Conservation (phyloP, 225 moss, liverwort and hornwort species). For the Antitrichia curtipendula region DNA sequence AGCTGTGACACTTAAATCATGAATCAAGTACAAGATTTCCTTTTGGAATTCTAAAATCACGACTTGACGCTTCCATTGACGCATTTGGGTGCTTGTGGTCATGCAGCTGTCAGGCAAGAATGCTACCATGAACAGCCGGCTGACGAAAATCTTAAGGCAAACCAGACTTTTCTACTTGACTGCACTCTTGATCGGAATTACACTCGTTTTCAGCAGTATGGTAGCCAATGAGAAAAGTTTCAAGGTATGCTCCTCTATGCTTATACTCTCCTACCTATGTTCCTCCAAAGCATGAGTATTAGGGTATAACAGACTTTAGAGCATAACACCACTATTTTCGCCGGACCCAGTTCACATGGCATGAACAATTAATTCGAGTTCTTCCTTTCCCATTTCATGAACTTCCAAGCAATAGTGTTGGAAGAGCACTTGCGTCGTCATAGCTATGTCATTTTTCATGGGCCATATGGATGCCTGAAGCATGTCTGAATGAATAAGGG, state of each 20-base stretch:
- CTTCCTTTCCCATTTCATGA: neutral
- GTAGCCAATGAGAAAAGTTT: slow-evolving; percentile 10
- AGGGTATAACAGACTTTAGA: neutral
- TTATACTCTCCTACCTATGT: no score
- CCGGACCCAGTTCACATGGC: neutral
- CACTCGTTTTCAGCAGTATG: slow-evolving; percentile 4
- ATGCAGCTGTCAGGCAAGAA: slow-evolving; percentile 7
- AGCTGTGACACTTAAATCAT: neutral
- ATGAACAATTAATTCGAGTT: neutral
- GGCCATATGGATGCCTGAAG: neutral
- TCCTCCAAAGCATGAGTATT: neutral
- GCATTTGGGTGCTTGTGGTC: neutral
- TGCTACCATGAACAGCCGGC: neutral
- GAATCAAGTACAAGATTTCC: neutral
- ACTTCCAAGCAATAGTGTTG: neutral
- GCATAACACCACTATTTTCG: neutral
- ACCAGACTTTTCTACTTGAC: neutral
- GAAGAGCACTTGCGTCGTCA: neutral
- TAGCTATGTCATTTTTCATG: neutral
- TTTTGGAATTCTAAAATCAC: neutral
- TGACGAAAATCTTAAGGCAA: slow-evolving; percentile 1
- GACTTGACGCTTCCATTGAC: neutral
- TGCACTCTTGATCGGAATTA: slow-evolving; percentile 12
- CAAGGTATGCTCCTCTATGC: neutral
- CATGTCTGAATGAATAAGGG: neutral